Base-by-base conservation (phyloP, 345 rosid species). In the Gossypioides kirkii region DNA sequence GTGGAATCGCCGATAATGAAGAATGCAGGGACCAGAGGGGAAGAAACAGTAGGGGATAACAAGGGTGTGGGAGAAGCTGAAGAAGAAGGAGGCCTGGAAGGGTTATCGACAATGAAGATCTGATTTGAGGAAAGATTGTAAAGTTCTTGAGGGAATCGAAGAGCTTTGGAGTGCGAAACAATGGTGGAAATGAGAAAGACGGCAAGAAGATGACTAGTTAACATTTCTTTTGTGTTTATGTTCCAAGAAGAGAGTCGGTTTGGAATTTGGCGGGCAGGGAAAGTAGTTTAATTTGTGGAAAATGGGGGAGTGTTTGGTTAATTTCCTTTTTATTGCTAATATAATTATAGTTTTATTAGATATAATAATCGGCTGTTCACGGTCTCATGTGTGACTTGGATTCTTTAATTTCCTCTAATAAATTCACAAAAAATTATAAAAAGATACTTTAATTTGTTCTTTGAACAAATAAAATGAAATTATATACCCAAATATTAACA, bases 1-100 rank as follows among this genome's bases (percentile, higher is more conserved):
- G 98, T 89, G 28, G 98, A 94, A 81, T 94, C 96, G 0, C 98
- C 97, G 2, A 90, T 82, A 26, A 92, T 81, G 71, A 94, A 94
- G 69, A 94, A 61, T 9, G 91, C 97, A 11, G 92, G 97, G 36
- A 82, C 87, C 3, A 88, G 73, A 42, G 92, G 85, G 74, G 78
- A 75, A 63, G 80, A 69, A 22, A 14, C 41, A 5, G 72, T 8
- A 9, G 63, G 18, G 1, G 69, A 25, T 18, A 7, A 2, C 18
- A 59, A 60, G 1, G 81, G 75, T 13, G 80, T 41, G 52, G 55
- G 22, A 60, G 76, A 75, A 42, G 78, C 60, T 18, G 72, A 69
- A 56, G 71, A 46, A 14, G 42, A 43, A 28, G 67, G 45, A 52
- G 68, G 65, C 1, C 18, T 5, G 2, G 61, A 52, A 50, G 28